Percentiles rank a stretch among this genome's conserved stretches.
phyloP scores from a whole-genome alignment of 345 rosid genomes.

The Microcos paniculata region DNA sequence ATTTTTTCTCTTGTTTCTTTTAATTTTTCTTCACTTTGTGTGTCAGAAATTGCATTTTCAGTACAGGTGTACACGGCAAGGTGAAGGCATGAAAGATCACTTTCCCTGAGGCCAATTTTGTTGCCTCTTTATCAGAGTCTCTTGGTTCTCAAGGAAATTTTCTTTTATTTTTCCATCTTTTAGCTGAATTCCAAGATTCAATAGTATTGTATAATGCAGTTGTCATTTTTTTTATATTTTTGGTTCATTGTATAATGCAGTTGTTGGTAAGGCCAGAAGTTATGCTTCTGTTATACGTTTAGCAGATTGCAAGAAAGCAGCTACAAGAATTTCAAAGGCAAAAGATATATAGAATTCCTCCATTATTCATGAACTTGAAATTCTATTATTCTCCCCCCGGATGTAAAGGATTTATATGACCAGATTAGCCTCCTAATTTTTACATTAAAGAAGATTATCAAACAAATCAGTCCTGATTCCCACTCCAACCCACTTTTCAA shows the following conservation, averaged over 20 bases:
- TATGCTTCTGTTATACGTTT: conserved; percentile 19
- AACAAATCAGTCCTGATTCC: neutral
- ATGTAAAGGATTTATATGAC: neutral
- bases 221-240: too few species aligned
- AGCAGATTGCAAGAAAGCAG: conserved; percentile 1
- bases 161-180: neutral
- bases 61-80: neutral
- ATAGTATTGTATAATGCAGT: conserved; percentile 2
- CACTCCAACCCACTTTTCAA: conserved; percentile 1
- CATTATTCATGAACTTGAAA: conserved; percentile 6
- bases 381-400: neutral
- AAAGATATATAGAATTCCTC: neutral
- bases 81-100: conserved; percentile 3
- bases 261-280: neutral
- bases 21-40: neutral
- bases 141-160: conserved; percentile 9
- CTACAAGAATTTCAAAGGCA: conserved; percentile 3
- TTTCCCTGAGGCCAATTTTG: conserved; percentile 12
- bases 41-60: conserved; percentile 4
- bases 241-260: neutral
- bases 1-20: too few species aligned
- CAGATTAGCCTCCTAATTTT: neutral
- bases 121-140: neutral
- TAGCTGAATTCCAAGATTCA: conserved; percentile 16
- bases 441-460: neutral